Evolutionary conservation across 257 asterid species (phyloP), one percentile per base, ranked within the genome.

Genomic region (Solanum neorickii): DNA sequence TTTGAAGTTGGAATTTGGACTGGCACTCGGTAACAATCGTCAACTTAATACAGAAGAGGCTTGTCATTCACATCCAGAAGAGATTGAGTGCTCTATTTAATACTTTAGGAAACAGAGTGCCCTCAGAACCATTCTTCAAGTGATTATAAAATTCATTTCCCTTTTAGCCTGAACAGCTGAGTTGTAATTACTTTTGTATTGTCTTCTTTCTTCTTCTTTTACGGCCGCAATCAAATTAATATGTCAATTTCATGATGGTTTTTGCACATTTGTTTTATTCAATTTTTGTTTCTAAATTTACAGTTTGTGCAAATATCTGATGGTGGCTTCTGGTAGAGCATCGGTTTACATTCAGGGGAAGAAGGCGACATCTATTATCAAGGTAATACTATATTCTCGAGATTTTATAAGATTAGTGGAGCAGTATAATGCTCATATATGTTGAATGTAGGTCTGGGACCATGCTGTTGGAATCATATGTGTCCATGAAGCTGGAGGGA

Each of bases 261-360:
- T 84, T 21, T 85, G 37, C 23, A 16, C 78, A 37, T 35, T 27
- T 29, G 21, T 46, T 27, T 39, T 56, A 46, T 68, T 23, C 23
- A 3, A 14, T 33, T 69, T 25, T 86, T 83, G 72, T 82, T 68
- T 86, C 42, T 27, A 15, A 27, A 2, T 76, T 29, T 83, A 70
- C 93, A 95, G 98, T 89, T 93, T 97, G 90, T 94, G 97, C 86
- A 97, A 94, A 88, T 94, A 95, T 92, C 93, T 97, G 87, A 92
- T 94, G 98, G 97, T 97, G 90, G 99, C 99, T 80, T 93, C 98
- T 49, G 98, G 98, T 87, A 91, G 94, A 91, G 98, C 98, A 85
- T 95, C 98, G 5, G 97, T 92, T 83, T 97, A 91, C 92, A 89
- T 94, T 82, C 95, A 94, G 69, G 90, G 92, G 80, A 91, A 90